Evolutionary conservation across 768 basidiomycete genomes (phyloP).

Genomic region (Rhizopogon vulgaris): DNA sequence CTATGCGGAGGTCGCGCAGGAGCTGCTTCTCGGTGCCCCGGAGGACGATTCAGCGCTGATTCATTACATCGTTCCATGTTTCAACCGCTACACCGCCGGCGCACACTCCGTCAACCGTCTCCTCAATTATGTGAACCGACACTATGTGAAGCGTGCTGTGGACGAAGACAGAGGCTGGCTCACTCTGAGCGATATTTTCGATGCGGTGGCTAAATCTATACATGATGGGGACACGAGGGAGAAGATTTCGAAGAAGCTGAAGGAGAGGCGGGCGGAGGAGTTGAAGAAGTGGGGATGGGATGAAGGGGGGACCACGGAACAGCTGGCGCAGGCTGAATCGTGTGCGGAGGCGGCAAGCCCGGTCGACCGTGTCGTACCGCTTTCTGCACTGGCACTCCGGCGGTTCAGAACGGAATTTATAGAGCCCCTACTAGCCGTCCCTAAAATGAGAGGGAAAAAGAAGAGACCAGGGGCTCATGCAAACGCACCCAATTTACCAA

Average conservation of each 20-base stretch:
- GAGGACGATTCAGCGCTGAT: constrained; percentile 61
- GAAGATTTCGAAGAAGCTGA: constrained; percentile 50
- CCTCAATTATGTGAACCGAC: constrained; percentile 65
- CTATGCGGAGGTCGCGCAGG: constrained; percentile 54
- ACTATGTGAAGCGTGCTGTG: constrained; percentile 69
- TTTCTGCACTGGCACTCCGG: constrained; percentile 60
- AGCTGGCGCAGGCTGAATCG: constrained; percentile 53
- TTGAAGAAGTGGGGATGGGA: constrained; percentile 67
- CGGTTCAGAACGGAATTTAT: constrained; percentile 69
- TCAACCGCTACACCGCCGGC: constrained; percentile 64
- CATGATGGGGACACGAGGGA: constrained; percentile 51
- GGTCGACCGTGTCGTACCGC: constrained; percentile 57
- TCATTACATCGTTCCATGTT: constrained; percentile 65
- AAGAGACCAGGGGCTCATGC: constrained; percentile 45
- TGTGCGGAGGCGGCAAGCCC: constrained; percentile 72
- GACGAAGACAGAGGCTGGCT: constrained; percentile 81
- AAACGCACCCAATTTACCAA: constrained; percentile 39
- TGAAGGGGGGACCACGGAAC: constrained; percentile 42
- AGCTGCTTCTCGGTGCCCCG: constrained; percentile 57
- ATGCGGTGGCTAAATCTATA: constrained; percentile 50
- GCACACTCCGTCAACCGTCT: constrained; percentile 65
- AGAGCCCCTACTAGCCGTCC: constrained; percentile 60
- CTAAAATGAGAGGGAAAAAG: constrained; percentile 49
- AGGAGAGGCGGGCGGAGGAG: constrained; percentile 56
- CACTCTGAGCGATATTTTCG: constrained; percentile 57